Evolutionary conservation across 75 land plant species (phyloP), one percentile per base, ranked within the genome.

Genomic region (Chamaecyparis obtusa): DNA sequence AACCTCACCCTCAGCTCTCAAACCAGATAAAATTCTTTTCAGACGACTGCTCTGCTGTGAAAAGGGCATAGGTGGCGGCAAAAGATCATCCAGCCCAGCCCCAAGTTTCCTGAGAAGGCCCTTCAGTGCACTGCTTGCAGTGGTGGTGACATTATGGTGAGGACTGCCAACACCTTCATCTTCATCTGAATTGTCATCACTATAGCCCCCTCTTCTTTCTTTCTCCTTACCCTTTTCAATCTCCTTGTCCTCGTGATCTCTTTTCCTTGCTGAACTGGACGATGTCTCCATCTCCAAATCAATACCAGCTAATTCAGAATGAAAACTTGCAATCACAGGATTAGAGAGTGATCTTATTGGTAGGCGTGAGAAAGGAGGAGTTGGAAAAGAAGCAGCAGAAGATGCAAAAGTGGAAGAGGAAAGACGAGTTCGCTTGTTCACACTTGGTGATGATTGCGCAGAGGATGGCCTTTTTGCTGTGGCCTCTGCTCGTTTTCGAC

Each of bases 391-490:
- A 21, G 93, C 87, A 27, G 85, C 35, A 24, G 36, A 84, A 48
- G 60, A 54, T 36, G 77, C 54, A 54, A 85, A 57, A 6, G 41
- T 21, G 35, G 89, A 94, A 39, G 89, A 85, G 39, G 91, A 89
- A 87, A 87, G 91, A 75, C 96, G 93, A n/a, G 90, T 89, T 79
- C 95, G 92, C 87, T 95, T 95, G 57, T 90, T 92, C 0, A 88
- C 91, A 44, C 83, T 11, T 33, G n/a, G 84, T 41, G 83, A 81
- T 81, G 83, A 81, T 41, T 81, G 83, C 51, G 83, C 83, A 81
- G 83, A 41, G 83, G 83, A 81, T 10, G 93, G 96, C 78, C 88
- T 83, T 64, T 88, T 88, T 30, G 89, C 92, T 27, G 48, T 89
- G 33, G 48, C 74, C 83, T 92, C 95, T 21, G 89, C 81, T 32